Evolutionary conservation across 1,139 yeast genomes (phyloP).

Genomic region (Trichomonascaceae sp.): DNA sequence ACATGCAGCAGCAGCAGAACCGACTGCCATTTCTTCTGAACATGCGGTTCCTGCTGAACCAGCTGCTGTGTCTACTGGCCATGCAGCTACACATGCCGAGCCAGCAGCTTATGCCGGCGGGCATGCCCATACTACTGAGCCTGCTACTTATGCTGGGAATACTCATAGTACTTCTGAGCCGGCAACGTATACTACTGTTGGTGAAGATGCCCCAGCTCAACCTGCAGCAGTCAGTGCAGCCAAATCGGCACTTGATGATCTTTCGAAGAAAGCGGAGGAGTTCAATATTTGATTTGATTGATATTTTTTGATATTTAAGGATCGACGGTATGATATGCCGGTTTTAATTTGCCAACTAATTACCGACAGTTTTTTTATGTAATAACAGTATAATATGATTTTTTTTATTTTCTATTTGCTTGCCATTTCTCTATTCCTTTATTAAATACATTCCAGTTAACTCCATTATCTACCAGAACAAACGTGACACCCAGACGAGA

Average conservation of each 20-base stretch:
- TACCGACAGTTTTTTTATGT: background rate
- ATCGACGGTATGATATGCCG: background rate
- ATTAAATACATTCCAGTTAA: conserved; percentile 45
- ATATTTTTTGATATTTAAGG: background rate
- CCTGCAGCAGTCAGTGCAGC: background rate
- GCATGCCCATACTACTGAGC: background rate
- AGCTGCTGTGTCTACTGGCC: background rate
- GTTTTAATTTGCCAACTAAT: background rate
- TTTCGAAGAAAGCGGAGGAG: background rate
- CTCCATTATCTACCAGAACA: conserved; percentile 48
- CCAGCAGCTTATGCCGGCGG: background rate
- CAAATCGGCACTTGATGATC: background rate
- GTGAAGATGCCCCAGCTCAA: background rate
- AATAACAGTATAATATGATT: background rate
- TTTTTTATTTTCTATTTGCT: background rate
- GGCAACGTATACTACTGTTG: background rate
- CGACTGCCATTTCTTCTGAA: no score
- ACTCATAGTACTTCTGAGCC: background rate
- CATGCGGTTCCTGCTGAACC: background rate
- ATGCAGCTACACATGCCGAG: background rate
- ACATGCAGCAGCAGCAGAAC: no score
- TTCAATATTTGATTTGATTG: background rate
- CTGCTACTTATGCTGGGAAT: background rate
- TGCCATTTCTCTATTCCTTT: conserved; percentile 20
- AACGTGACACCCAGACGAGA: conserved; percentile 56